phyloP scores from a whole-genome alignment of 768 basidiomycete genomes.

The Russula abietina region DNA sequence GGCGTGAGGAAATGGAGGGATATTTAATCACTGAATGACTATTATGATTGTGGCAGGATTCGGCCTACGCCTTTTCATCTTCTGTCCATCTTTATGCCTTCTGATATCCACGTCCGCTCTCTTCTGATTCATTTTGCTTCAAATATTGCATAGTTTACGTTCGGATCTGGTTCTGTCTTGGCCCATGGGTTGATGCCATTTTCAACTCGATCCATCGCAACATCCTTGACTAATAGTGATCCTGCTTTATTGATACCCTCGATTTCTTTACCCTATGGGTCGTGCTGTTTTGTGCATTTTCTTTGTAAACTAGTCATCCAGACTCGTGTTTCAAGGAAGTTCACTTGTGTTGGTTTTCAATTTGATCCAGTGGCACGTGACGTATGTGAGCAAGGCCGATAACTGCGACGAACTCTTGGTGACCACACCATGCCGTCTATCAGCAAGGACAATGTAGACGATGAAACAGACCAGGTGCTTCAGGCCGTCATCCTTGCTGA shows the following conservation, averaged over 20 bases:
- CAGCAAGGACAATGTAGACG: slow-evolving; percentile 29
- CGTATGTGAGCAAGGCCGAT: background rate
- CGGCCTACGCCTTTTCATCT: slow-evolving; percentile 24
- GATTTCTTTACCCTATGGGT: slow-evolving; percentile 47
- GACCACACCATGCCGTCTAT: background rate
- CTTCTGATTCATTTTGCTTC: slow-evolving; percentile 27
- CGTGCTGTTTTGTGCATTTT: slow-evolving; percentile 50
- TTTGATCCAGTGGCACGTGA: slow-evolving; percentile 1
- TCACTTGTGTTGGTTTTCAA: background rate
- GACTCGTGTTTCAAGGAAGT: slow-evolving; percentile 18
- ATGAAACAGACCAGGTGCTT: slow-evolving; percentile 76
- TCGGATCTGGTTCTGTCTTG: slow-evolving; percentile 53
- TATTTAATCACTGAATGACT: slow-evolving; percentile 35
- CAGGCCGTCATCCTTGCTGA: slow-evolving; percentile 96
- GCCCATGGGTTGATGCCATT: slow-evolving; percentile 46
- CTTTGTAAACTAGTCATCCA: slow-evolving; percentile 38
- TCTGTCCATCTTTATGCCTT: slow-evolving; percentile 31
- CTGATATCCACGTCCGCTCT: slow-evolving; percentile 33
- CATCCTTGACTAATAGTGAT: slow-evolving; percentile 60
- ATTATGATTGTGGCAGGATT: slow-evolving; percentile 26
- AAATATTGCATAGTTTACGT: slow-evolving; percentile 38
- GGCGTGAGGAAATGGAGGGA: slow-evolving; percentile 54
- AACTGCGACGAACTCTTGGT: background rate
- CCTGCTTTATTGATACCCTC: slow-evolving; percentile 39
- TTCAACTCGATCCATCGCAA: slow-evolving; percentile 59